Percentiles rank a stretch among this genome's conserved stretches.
phyloP scores from a whole-genome alignment of 1,284 basidiomycete genomes.

The Ceratorhiza oryzae-sativae region DNA sequence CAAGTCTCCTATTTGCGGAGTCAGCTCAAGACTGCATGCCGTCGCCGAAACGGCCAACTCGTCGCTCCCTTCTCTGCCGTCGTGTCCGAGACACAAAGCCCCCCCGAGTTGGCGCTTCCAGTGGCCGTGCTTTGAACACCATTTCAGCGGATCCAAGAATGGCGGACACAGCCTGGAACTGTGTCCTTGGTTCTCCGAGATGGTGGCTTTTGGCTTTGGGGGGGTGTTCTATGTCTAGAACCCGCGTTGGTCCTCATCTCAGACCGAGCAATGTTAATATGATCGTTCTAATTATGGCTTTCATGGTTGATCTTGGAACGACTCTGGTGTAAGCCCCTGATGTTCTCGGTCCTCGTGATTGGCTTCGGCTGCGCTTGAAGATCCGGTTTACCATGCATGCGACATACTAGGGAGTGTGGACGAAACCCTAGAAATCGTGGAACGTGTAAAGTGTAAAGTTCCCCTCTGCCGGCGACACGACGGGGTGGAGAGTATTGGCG shows the following conservation, averaged over 20 bases:
- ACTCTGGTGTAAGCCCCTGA: background rate
- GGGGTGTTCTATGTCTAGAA: background rate
- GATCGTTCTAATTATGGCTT: background rate
- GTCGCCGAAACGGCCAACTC: background rate
- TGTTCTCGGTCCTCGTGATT: background rate
- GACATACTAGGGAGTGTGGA: background rate
- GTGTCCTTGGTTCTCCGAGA: background rate
- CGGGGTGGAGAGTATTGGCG: too few species aligned
- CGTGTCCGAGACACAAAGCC: background rate
- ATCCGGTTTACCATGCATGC: background rate
- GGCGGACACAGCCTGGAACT: background rate
- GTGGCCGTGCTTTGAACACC: background rate
- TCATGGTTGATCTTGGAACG: background rate
- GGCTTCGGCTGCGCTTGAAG: background rate
- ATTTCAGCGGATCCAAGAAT: background rate
- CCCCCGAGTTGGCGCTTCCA: background rate
- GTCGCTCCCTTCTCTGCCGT: background rate
- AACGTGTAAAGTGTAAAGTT: slow-evolving; percentile 19
- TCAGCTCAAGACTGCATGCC: background rate
- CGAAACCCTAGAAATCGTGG: background rate
- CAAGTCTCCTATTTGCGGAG: background rate
- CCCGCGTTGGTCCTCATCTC: background rate
- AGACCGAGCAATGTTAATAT: background rate
- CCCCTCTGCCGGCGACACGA: too few species aligned
- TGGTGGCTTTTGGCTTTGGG: background rate